Evolutionary conservation across 345 rosid genomes (phyloP), one percentile per base, ranked within the genome.

Genomic region (Ricinus communis): DNA sequence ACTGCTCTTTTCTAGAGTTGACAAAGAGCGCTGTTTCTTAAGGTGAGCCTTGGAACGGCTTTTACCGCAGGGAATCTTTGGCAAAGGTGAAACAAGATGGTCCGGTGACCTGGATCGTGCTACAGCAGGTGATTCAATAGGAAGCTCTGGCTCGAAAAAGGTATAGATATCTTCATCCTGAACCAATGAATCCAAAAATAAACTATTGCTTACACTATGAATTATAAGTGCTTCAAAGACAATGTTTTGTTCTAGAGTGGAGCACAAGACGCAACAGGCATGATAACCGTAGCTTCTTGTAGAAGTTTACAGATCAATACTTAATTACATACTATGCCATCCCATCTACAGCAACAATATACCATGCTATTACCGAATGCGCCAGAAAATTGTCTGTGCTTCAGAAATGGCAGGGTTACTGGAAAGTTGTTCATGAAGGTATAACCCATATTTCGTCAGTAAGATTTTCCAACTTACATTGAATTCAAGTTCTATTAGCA

Each of bases 141-240:
- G 86, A 67, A 86, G 87, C 76, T 80, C 90, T 36, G 88, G 86
- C 79, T 85, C 88, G 5, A 85, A 85, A 68, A 85, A 85, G n/a
- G 82, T 65, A 53, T 82, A 86, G 12, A 86, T 69, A 74, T 86
- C 90, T 78, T 86, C 90, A 71, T 86, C 90, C 90, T 86, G 83
- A 64, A 76, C 4, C 72, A 77, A 38, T 49, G 36, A 61, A 58
- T 46, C 57, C 70, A 53, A 52, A 46, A 45, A 15, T 9, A 30
- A 57, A 57, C 9, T 47, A 43, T 22, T 3, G 10, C 46, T 43
- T 43, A 1, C 15, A 62, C 18, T 28, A 22, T 62, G 27, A 13
- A 36, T 10, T 33, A 59, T 24, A 38, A 62, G 49, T 59, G 18
- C 4, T n/a, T 18, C 10, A 5, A 18, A 16, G 22, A 16, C n/a